phyloP scores from a whole-genome alignment of 2,329 filamentous ascomycete species.

The Aspergillus latus region DNA sequence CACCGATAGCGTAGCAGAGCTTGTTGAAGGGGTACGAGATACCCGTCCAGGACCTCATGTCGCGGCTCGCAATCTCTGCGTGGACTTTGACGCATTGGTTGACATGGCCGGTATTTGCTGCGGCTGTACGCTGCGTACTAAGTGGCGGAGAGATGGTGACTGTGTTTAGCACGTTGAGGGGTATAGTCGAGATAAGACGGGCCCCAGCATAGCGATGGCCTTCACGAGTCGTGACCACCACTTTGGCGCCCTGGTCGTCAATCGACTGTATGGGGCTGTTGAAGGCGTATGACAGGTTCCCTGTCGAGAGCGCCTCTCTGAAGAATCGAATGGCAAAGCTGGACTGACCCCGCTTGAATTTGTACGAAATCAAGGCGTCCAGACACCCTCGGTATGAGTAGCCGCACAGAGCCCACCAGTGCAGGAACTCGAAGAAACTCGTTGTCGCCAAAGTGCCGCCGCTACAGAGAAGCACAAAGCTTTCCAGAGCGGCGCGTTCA shows the following conservation, averaged over 20 bases:
- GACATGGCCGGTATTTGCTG: not conserved
- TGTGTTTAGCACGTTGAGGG: not conserved
- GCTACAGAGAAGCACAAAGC: too few relatives aligned
- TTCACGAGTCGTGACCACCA: not conserved
- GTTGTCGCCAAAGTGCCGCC: too few relatives aligned
- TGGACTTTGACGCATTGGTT: not conserved
- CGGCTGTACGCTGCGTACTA: not conserved
- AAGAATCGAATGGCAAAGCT: not conserved
- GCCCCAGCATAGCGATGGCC: not conserved
- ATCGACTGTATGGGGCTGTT: not conserved
- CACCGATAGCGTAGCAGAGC: slow-evolving; percentile 47
- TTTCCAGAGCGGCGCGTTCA: too few relatives aligned
- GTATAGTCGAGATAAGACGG: not conserved
- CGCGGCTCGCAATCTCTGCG: slow-evolving; percentile 25
- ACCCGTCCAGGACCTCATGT: slow-evolving; percentile 47
- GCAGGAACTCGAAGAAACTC: too few relatives aligned
- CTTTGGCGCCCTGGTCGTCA: not conserved
- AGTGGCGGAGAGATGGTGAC: not conserved
- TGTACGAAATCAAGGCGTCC: not conserved
- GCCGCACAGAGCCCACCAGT: too few relatives aligned
- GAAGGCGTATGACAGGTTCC: not conserved
- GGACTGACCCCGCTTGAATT: not conserved
- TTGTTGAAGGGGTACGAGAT: slow-evolving; percentile 46
- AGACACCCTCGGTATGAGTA: too few relatives aligned
- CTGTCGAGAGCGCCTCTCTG: not conserved